Conservation (phyloP, 2,329 filamentous ascomycete genomes). For the Pseudopyrenochaeta lycopersici region DNA sequence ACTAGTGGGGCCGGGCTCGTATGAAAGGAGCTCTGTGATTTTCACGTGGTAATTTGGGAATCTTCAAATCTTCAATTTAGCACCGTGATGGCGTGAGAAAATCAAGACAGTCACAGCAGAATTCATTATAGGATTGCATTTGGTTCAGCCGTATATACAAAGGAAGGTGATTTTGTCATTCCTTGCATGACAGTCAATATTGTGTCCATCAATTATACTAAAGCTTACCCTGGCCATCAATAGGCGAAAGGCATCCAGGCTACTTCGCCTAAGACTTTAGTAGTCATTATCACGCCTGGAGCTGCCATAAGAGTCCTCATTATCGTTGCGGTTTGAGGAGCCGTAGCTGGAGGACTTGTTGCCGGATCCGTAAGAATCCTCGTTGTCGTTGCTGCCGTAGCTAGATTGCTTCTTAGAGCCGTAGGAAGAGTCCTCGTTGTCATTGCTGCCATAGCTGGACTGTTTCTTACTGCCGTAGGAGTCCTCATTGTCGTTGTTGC, state of each 20-base stretch:
- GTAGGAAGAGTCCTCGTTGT: conserved; percentile 15
- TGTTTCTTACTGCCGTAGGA: conserved; percentile 8
- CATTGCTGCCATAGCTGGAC: conserved; percentile 10
- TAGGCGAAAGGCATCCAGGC: background rate
- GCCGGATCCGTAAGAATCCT: conserved; percentile 11
- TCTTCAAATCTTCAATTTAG: too few species aligned
- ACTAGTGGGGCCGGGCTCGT: too few species aligned
- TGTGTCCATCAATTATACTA: too few species aligned
- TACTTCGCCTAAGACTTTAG: background rate
- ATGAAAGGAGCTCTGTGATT: too few species aligned
- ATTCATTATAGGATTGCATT: background rate
- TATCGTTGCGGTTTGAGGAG: conserved; percentile 6
- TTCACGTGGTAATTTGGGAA: too few species aligned
- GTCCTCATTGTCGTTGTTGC: conserved; percentile 5
- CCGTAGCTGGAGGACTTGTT: conserved; percentile 8
- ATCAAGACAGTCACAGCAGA: background rate
- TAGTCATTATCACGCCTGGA: conserved; percentile 13
- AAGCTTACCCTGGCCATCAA: background rate
- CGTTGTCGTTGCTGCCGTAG: conserved; percentile 3
- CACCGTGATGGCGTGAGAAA: too few species aligned
- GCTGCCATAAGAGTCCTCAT: conserved; percentile 7
- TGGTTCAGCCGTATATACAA: background rate
- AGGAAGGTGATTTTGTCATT: background rate
- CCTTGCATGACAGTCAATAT: background rate
- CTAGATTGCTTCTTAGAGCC: background rate